phyloP scores from a whole-genome alignment of 108 stramenopile species.

The Mediolabrus comicus region DNA sequence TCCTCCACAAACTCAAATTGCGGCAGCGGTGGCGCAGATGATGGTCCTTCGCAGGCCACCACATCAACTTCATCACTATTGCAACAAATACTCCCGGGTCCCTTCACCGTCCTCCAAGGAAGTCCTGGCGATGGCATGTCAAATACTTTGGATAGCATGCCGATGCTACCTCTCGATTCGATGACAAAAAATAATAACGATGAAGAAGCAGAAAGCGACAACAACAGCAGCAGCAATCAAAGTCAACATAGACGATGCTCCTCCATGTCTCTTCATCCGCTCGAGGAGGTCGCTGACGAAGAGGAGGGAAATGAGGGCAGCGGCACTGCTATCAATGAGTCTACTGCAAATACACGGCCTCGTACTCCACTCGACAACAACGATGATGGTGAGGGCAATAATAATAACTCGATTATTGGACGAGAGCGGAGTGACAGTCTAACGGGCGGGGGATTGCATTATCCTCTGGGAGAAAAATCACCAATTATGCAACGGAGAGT shows the following conservation, averaged over 20 bases:
- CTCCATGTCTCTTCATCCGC: background rate
- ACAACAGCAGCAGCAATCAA: no score
- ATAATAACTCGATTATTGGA: background rate
- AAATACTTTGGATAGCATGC: conserved; percentile 54
- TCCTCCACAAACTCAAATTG: background rate
- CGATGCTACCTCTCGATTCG: conserved; percentile 6
- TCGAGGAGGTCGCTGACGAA: background rate
- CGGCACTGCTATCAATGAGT: no score
- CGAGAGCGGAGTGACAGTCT: conserved; percentile 1
- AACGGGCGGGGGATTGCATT: conserved; percentile 5
- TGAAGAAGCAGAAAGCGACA: no score
- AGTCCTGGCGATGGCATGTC: conserved; percentile 61
- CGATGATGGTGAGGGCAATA: background rate
- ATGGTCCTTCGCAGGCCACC: no score
- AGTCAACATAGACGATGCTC: background rate
- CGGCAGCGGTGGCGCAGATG: background rate
- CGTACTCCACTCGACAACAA: background rate
- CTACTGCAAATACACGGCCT: background rate
- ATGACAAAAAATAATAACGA: background rate
- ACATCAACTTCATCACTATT: no score
- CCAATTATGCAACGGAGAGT: conserved; percentile 7
- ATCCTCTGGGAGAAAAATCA: conserved; percentile 5
- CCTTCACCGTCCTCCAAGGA: conserved; percentile 69
- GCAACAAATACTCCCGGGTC: conserved; percentile 41
- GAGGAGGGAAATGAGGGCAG: background rate